Evolutionary conservation across 2,329 filamentous ascomycete genomes (phyloP).

Genomic region (Diaporthe sp.): DNA sequence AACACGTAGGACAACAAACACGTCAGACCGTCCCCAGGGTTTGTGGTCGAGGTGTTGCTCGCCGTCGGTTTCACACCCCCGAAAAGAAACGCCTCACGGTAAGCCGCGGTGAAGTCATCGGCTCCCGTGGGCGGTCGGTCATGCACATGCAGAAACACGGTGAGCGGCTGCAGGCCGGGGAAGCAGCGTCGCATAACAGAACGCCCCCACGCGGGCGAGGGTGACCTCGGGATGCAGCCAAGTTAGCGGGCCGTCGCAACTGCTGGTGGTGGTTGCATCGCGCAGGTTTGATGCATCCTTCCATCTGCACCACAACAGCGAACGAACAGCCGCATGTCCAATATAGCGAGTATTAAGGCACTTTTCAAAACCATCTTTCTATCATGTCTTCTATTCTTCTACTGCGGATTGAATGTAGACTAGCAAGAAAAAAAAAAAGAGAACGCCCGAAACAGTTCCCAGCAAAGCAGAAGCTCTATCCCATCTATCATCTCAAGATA

Average conservation of each 20-base stretch:
- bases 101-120: background rate
- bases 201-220: background rate
- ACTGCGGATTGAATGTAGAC: background rate
- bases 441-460: background rate
- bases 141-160: slow-evolving; percentile 23
- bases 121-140: background rate
- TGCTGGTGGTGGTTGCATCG: background rate
- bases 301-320: background rate
- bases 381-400: background rate
- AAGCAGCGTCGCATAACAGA: background rate
- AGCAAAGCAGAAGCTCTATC: background rate
- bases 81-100: background rate
- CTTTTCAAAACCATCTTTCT: background rate
- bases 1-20: background rate
- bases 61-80: too few relatives aligned
- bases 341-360: background rate
- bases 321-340: background rate
- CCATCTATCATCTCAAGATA: background rate
- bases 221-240: background rate
- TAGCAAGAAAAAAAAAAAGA: background rate
- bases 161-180: slow-evolving; percentile 11
- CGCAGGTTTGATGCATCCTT: background rate
- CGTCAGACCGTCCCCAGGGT: background rate
- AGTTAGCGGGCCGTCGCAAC: background rate
- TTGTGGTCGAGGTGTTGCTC: background rate